Evolutionary conservation across 2,329 filamentous ascomycete genomes (phyloP).

Genomic region (Aspergillus sp.): DNA sequence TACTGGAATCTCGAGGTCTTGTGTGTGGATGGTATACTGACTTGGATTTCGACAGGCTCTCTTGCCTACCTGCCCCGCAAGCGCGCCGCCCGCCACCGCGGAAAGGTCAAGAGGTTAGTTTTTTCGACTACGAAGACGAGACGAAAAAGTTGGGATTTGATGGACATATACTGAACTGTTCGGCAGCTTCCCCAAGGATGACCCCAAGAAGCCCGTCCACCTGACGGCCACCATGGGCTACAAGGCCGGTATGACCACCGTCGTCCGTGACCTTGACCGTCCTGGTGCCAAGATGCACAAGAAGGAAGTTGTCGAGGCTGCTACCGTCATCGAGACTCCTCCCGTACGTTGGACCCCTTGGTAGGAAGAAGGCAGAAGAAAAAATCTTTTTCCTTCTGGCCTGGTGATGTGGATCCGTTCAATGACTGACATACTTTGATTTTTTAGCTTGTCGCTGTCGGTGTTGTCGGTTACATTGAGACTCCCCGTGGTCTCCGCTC

Average conservation of each 20-base stretch:
- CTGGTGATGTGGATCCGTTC: background rate
- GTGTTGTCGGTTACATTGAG: constrained; percentile 99
- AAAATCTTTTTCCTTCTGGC: background rate
- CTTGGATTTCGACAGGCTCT: constrained; percentile 54
- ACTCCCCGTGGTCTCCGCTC: constrained; percentile 98
- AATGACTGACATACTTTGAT: constrained; percentile 29
- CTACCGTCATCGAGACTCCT: constrained; percentile 87
- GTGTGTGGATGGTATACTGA: constrained; percentile 35
- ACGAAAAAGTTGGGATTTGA: constrained; percentile 16
- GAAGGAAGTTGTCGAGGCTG: constrained; percentile 93
- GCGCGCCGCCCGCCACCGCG: constrained; percentile 89
- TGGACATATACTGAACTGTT: constrained; percentile 34
- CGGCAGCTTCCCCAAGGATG: constrained; percentile 97
- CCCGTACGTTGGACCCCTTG: constrained; percentile 69
- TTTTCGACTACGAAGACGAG: constrained; percentile 4
- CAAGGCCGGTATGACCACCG: constrained; percentile 99
- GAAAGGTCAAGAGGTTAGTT: constrained; percentile 96
- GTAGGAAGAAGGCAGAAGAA: background rate
- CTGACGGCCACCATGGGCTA: constrained; percentile 98
- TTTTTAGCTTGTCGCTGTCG: constrained; percentile 95
- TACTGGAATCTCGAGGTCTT: constrained; percentile 32
- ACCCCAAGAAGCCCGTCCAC: constrained; percentile 99
- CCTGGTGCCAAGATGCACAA: constrained; percentile 99
- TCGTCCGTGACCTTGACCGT: constrained; percentile 98
- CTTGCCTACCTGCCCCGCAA: constrained; percentile 86